Percentiles rank a stretch among this genome's conserved stretches.
phyloP scores from a whole-genome alignment of 2,329 filamentous ascomycete genomes.

The Elsinoe ampelina region DNA sequence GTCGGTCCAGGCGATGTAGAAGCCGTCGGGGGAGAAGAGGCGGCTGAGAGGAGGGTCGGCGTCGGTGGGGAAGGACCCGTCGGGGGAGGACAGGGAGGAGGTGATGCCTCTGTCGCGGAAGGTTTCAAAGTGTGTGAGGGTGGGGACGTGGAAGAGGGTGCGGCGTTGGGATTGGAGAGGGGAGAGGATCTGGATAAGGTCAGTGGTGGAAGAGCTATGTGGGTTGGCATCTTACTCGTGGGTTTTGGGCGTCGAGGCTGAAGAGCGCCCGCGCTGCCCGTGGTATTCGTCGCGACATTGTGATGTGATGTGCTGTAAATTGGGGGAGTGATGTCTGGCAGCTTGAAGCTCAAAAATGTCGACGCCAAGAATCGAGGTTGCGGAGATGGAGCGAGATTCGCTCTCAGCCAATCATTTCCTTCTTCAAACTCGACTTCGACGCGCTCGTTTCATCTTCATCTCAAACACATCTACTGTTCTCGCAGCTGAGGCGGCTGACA shows the following conservation, averaged over 20 bases:
- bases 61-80: background rate
- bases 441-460: slow-evolving; percentile 13
- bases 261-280: slow-evolving; percentile 11
- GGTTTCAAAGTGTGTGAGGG: slow-evolving; percentile 11
- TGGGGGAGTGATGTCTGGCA: background rate
- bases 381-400: slow-evolving; percentile 4
- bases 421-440: slow-evolving; percentile 8
- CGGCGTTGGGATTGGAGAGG: slow-evolving; percentile 2
- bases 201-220: background rate
- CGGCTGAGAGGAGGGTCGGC: slow-evolving; percentile 27
- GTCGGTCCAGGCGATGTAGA: slow-evolving; percentile 68
- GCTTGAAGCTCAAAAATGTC: slow-evolving; percentile 12
- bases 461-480: background rate
- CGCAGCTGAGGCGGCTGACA: background rate
- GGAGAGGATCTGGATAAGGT: background rate
- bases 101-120: slow-evolving; percentile 11
- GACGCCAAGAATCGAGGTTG: slow-evolving; percentile 9
- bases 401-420: slow-evolving; percentile 12
- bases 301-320: slow-evolving; percentile 10
- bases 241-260: slow-evolving; percentile 1
- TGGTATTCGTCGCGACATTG: slow-evolving; percentile 10
- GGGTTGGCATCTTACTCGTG: background rate
- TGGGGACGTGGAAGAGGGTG: slow-evolving; percentile 14
- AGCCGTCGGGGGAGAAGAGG: slow-evolving; percentile 60
- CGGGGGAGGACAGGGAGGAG: background rate